A percentile compares a stretch with the other conserved stretches of the same genome.
Evolutionary conservation across 2,329 filamentous ascomycete species (phyloP).

Genomic region (Neofusicoccum laricinum): DNA sequence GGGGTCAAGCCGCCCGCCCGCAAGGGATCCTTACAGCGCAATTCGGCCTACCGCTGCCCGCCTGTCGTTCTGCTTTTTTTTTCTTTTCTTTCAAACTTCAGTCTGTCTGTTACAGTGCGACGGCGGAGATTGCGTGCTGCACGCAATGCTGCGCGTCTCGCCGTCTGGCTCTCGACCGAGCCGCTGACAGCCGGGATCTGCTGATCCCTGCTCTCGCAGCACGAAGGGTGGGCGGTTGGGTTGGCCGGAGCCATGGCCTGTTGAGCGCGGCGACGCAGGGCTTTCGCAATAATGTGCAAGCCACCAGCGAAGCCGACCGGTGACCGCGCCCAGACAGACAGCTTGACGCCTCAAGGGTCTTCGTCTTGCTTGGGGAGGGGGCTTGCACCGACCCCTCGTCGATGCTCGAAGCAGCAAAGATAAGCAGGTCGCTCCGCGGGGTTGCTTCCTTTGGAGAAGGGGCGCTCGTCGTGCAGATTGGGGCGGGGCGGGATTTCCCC

Average conservation of each 20-base stretch:
- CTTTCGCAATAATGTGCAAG: conserved; percentile 1
- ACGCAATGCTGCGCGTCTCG: background rate
- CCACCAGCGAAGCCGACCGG: background rate
- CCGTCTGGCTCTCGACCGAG: background rate
- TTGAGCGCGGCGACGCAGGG: background rate
- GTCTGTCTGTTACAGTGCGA: background rate
- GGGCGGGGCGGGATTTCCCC: background rate
- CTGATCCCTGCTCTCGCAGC: conserved; percentile 3
- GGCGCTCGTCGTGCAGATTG: background rate
- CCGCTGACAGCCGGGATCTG: conserved; percentile 1
- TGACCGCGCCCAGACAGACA: background rate
- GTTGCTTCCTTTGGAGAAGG: background rate
- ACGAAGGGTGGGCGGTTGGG: background rate
- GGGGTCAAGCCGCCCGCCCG: background rate
- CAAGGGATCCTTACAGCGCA: background rate
- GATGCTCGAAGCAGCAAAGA: background rate
- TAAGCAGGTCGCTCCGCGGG: conserved; percentile 1
- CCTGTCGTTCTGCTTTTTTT: background rate
- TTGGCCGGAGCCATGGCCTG: background rate
- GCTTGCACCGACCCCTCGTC: background rate
- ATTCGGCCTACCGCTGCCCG: background rate
- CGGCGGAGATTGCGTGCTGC: background rate
- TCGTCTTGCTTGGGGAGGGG: background rate
- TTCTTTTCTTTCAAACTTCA: background rate
- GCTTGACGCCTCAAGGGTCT: conserved; percentile 4